Percentiles rank a stretch among this genome's conserved stretches.
Conservation (phyloP, 805 yeast genomes). For the Hanseniaspora meyeri region DNA sequence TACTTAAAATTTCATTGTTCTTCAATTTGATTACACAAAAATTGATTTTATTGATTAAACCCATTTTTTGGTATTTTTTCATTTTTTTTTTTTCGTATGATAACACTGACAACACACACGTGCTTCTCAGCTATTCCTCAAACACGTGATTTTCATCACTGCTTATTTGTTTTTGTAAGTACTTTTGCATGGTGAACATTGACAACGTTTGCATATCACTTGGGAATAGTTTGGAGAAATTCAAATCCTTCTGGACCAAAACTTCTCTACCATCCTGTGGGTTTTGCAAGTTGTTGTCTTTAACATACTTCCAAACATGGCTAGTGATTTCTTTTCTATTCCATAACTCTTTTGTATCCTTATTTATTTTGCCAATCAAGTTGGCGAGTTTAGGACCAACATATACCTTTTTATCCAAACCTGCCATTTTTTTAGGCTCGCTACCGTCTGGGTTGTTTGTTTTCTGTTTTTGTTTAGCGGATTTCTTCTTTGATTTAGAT, state of each 20-base stretch:
- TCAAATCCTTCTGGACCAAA: constrained; percentile 38
- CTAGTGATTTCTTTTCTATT: constrained; percentile 58
- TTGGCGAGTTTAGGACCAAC: neutral
- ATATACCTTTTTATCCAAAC: neutral
- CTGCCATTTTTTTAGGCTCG: neutral
- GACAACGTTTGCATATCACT: constrained; percentile 46
- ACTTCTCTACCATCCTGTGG: constrained; percentile 56
- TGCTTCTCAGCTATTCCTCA: neutral
- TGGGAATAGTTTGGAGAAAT: constrained; percentile 31
- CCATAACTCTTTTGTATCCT: neutral
- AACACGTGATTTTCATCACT: neutral
- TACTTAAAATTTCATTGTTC: neutral
- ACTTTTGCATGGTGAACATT: constrained; percentile 36
- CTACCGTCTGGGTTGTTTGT: neutral
- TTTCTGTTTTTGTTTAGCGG: neutral
- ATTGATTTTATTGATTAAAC: neutral
- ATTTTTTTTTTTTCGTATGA: neutral
- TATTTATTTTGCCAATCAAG: neutral
- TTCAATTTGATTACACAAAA: neutral
- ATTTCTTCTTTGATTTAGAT: neutral
- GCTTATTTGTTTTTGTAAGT: neutral
- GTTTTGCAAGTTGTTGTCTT: constrained; percentile 48
- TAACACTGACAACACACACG: neutral
- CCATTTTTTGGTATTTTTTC: neutral
- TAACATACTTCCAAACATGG: constrained; percentile 58